Percentiles rank a stretch among this genome's conserved stretches.
Evolutionary conservation across 2,329 filamentous ascomycete species (phyloP).

Genomic region (Dothidotthia symphoricarpi): DNA sequence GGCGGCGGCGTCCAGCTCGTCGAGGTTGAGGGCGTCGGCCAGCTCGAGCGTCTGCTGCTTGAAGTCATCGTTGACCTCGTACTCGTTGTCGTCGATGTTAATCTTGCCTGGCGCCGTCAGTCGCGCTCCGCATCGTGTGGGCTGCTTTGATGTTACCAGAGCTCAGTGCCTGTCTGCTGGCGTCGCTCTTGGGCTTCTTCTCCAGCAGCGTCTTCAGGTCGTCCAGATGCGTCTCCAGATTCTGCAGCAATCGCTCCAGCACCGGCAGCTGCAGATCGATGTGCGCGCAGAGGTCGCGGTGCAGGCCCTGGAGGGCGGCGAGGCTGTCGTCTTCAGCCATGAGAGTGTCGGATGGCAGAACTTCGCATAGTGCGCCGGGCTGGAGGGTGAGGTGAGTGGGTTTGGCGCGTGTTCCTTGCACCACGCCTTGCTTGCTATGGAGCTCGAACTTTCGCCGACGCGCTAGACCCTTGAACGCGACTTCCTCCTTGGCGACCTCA

Average conservation of each 20-base stretch:
- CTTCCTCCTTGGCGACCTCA: conserved; percentile 11
- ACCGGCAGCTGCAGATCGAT: conserved; percentile 68
- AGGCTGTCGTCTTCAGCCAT: conserved; percentile 76
- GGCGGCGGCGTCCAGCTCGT: conserved; percentile 80
- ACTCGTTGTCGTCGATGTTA: conserved; percentile 69
- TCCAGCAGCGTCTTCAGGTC: conserved; percentile 72
- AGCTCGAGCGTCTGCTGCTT: conserved; percentile 77
- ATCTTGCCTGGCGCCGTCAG: conserved; percentile 64
- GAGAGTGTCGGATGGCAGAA: conserved; percentile 17
- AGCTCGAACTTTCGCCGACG: conserved; percentile 29
- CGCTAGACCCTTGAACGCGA: conserved; percentile 28
- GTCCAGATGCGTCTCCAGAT: conserved; percentile 64
- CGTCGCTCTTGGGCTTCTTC: conserved; percentile 70
- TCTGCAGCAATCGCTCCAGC: conserved; percentile 64
- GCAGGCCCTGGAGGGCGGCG: conserved; percentile 76
- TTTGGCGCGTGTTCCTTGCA: conserved; percentile 21
- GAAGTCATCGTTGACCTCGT: conserved; percentile 81
- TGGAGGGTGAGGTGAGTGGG: conserved; percentile 5
- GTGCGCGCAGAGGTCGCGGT: conserved; percentile 78
- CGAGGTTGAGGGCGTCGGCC: conserved; percentile 83
- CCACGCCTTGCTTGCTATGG: conserved; percentile 2
- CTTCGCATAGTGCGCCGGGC: conserved; percentile 35
- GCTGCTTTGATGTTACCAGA: conserved; percentile 16
- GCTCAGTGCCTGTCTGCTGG: conserved; percentile 66
- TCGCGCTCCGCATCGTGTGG: neutral